Evolutionary conservation across 768 basidiomycete genomes (phyloP).

Genomic region (Podaxis carcinomalis): DNA sequence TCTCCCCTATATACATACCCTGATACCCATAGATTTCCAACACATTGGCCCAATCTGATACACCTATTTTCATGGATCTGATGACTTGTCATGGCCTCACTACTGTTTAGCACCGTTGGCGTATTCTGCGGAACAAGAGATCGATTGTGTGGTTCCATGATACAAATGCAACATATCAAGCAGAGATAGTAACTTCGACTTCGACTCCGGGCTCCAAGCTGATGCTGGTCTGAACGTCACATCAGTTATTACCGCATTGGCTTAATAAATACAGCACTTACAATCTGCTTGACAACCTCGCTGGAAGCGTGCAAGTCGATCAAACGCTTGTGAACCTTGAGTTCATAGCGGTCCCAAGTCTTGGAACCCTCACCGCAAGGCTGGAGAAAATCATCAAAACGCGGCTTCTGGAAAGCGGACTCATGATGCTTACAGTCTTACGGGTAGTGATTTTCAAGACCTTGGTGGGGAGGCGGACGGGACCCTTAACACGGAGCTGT

Average conservation of each 20-base stretch:
- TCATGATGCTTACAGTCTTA: slow-evolving; percentile 72
- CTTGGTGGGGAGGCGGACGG: slow-evolving; percentile 98
- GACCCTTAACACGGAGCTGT: slow-evolving; percentile 98
- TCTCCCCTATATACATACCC: neutral
- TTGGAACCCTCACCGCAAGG: slow-evolving; percentile 99
- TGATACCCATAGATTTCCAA: slow-evolving; percentile 4
- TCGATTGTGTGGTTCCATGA: neutral
- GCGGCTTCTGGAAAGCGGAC: neutral
- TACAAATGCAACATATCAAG: slow-evolving; percentile 30
- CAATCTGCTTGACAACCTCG: slow-evolving; percentile 99
- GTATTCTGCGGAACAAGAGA: neutral
- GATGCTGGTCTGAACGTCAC: slow-evolving; percentile 77
- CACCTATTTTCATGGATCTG: neutral
- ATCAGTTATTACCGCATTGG: neutral
- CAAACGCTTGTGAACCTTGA: slow-evolving; percentile 99
- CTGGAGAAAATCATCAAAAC: slow-evolving; percentile 32
- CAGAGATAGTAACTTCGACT: slow-evolving; percentile 96
- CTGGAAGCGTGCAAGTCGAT: slow-evolving; percentile 98
- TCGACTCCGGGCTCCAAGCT: slow-evolving; percentile 99
- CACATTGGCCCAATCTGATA: neutral
- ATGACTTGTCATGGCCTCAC: neutral
- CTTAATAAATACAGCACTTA: slow-evolving; percentile 37
- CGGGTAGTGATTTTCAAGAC: slow-evolving; percentile 98
- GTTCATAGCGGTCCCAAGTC: slow-evolving; percentile 99
- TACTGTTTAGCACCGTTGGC: too few species aligned